phyloP scores from a whole-genome alignment of 345 rosid genomes.

The Gossypium herbaceum region DNA sequence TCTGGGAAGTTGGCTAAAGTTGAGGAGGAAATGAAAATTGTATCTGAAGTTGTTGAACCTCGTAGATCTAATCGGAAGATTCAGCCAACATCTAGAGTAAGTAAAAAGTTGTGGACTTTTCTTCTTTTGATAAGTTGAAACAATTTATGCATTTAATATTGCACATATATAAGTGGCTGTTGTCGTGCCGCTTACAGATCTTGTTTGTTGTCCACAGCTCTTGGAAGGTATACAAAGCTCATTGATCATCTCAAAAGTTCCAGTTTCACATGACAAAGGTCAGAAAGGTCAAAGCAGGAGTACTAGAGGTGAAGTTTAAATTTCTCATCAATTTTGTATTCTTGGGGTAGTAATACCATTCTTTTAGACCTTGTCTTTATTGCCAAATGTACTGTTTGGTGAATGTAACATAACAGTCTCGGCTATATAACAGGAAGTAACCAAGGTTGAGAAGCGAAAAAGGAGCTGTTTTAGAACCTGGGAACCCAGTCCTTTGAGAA shows the following conservation, averaged over 20 bases:
- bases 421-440: constrained; percentile 51
- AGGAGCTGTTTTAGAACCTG: constrained; percentile 5
- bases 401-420: constrained; percentile 10
- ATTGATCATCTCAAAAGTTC: constrained; percentile 74
- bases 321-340: background rate
- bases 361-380: background rate
- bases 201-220: constrained; percentile 40
- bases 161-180: background rate
- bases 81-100: constrained; percentile 97
- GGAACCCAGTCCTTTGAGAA: constrained; percentile 13
- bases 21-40: constrained; percentile 48
- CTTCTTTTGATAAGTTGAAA: background rate
- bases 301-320: constrained; percentile 38
- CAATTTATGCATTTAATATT: constrained; percentile 5
- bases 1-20: constrained; percentile 46
- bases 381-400: background rate
- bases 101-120: constrained; percentile 16
- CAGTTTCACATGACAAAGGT: constrained; percentile 59
- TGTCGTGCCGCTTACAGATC: too few species aligned
- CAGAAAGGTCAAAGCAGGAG: constrained; percentile 51
- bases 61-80: constrained; percentile 89
- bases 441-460: constrained; percentile 31
- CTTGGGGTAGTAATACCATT: background rate
- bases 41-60: constrained; percentile 54
- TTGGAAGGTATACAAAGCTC: constrained; percentile 96